Base-by-base conservation (phyloP, 2,329 filamentous ascomycete genomes). In the Daldinia eschscholtzii region DNA sequence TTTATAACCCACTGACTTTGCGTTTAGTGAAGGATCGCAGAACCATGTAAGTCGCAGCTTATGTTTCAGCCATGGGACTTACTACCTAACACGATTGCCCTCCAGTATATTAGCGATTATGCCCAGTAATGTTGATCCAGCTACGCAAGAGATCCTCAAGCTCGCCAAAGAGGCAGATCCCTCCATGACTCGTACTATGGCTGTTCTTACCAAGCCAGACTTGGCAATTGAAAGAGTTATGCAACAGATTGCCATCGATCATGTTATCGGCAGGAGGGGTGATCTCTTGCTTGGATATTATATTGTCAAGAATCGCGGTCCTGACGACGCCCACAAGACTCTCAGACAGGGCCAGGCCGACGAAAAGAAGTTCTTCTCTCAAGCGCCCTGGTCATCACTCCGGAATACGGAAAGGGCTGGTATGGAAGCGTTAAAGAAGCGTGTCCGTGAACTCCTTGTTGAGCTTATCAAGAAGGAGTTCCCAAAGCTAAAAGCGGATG, bases 171-270 rank as follows among this genome's bases (percentile, higher is more conserved):
- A 76, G 10, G 78, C 74, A 2, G 78, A 79, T 41, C 73, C 74
- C 0, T 58, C n/a, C 1, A 77, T 77, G 74, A 72, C 58, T 2
- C 72, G 77, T 52, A 79, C 77, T 1, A 77, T 78, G 76, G 76
- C 73, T 2, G 75, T 79, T 18, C 76, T 86, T 2, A 87, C 84
- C 0, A 86, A 86, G 65, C 82, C 83, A 0, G 89, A 92, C 64
- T 78, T 90, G 0, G 83, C 85, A 0, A 75, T 74, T 0, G 85
- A 87, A 55, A 64, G 74, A 0, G 78, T 78, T 0, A 82, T 77
- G 0, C 77, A 83, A 28, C 73, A 77, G 0, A 79, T 79, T 0
- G 77, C 83, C 1, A 75, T 83, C 2, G 79, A 85, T 3, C 80
- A 85, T 0, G 78, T 86, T 0, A 52, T 59, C 0, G 83, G 83